Evolutionary conservation across 306 rosid species (phyloP).

Genomic region (Medicago lupulina): DNA sequence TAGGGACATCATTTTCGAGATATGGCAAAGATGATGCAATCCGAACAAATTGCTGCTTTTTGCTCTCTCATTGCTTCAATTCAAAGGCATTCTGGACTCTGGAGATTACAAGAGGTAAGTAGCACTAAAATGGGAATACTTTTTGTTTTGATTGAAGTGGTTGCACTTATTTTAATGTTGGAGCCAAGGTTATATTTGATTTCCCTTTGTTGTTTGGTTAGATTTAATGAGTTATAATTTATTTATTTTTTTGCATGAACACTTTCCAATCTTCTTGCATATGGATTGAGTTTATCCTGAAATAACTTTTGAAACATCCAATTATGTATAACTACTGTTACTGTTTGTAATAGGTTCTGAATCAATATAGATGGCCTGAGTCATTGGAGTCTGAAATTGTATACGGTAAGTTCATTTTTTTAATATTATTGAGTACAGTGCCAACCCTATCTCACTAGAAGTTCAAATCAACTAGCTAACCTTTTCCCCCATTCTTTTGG

Average conservation of each 20-base stretch:
- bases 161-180: conserved; percentile 31
- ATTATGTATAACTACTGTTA: conserved; percentile 7
- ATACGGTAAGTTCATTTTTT: conserved; percentile 58
- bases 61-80: conserved; percentile 66
- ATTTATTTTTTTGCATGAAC: conserved; percentile 11
- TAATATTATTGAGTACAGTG: neutral
- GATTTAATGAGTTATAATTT: conserved; percentile 15
- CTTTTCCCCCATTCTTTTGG: conserved; percentile 22
- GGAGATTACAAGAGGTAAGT: conserved; percentile 80
- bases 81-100: conserved; percentile 74
- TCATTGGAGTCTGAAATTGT: conserved; percentile 70
- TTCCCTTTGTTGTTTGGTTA: conserved; percentile 26
- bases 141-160: conserved; percentile 30
- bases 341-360: conserved; percentile 59
- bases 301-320: conserved; percentile 35
- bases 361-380: conserved; percentile 82
- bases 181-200: conserved; percentile 26
- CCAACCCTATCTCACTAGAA: conserved; percentile 20
- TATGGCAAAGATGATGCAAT: conserved; percentile 58
- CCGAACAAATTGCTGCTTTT: conserved; percentile 61
- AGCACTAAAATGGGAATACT: conserved; percentile 25
- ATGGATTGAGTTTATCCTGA: conserved; percentile 14
- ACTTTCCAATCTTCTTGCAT: conserved; percentile 15
- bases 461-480: conserved; percentile 9
- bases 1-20: conserved; percentile 71